Evolutionary conservation across 352 stramenopile species (phyloP), one percentile per base, ranked within the genome.

Genomic region (Globisporangium spinosum): DNA sequence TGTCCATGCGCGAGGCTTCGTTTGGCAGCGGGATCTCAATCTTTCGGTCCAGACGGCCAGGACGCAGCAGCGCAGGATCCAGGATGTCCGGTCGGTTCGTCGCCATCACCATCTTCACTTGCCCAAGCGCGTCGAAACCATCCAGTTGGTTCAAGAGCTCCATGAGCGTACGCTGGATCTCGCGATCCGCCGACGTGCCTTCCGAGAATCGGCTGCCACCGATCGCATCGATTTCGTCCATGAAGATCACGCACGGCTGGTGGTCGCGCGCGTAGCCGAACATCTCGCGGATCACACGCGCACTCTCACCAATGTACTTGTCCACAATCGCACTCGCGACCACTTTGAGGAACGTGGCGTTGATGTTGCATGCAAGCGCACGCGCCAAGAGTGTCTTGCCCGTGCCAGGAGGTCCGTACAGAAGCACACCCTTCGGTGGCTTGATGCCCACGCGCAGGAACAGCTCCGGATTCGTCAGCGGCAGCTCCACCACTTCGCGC

Each of bases 211-310:
- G 95, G 58, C 89, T 98, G 69, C 97, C 97, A 74, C 98, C 98
- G 74, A 99, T 99, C 27, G 98, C 98, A 85, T 99, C 98, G 77
- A 99, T 99, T 74, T 99, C 98, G 80, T 99, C 98, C 96, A 99
- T 99, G 75, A 99, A 99, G 78, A 99, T 99, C 65, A 99, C 97
- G 70, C 97, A 99, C 47, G 98, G 97, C 85, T 99, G 92, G 77
- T 99, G 97, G 77, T 99, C 96, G 57, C 93, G 89, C 15, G 94
- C 86, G 80, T 98, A 90, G 82, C 97, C 89, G 69, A 99, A 99
- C 97, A 99, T 99, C 83, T 99, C 98, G 64, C 98, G 97, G 75
- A 99, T 99, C 70, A 99, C 97, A 71, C 97, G 94, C 12, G 98
- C 97, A 65, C 95, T 99, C 82, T 99, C 98, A 68, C 98, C 98